Percentiles rank a stretch among this genome's conserved stretches.
Evolutionary conservation across 352 stramenopile species (phyloP).

Genomic region (Hyaloperonospora brassicae): DNA sequence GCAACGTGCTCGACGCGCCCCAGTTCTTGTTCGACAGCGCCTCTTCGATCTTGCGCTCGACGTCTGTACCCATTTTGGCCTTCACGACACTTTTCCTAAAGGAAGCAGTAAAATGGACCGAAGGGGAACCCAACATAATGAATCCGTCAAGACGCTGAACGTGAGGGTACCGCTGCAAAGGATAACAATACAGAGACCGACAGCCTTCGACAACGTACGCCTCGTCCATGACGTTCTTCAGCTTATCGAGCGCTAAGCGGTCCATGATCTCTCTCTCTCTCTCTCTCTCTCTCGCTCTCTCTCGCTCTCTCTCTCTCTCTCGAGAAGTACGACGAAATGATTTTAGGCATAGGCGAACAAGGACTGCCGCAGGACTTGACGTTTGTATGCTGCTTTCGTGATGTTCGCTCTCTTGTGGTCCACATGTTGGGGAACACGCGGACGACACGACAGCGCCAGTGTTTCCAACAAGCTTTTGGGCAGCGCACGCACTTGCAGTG

Average conservation of each 20-base stretch:
- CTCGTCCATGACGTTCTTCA: conserved; percentile 85
- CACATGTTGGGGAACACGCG: conserved; percentile 2
- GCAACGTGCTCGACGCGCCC: conserved; percentile 94
- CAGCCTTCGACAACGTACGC: conserved; percentile 40
- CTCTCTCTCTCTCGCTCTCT: conserved; percentile 5
- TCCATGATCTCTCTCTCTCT: conserved; percentile 43
- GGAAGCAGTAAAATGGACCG: neutral
- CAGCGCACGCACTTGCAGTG: too few species aligned
- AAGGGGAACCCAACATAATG: neutral
- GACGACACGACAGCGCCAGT: conserved; percentile 26
- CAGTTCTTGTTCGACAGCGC: conserved; percentile 99
- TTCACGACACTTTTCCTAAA: conserved; percentile 78
- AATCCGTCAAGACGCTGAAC: too few species aligned
- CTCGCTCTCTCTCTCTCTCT: conserved; percentile 3
- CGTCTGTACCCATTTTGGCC: conserved; percentile 80
- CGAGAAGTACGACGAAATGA: too few species aligned
- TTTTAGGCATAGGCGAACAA: neutral
- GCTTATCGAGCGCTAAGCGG: conserved; percentile 75
- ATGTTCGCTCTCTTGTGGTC: conserved; percentile 4
- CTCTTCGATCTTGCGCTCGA: conserved; percentile 88
- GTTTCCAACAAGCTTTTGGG: too few species aligned
- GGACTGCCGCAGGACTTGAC: conserved; percentile 11
- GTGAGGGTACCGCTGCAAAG: too few species aligned
- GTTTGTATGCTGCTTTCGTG: conserved; percentile 24
- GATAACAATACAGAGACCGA: too few species aligned